Evolutionary conservation across 345 rosid species (phyloP), one percentile per base, ranked within the genome.

Genomic region (Alliaria petiolata): DNA sequence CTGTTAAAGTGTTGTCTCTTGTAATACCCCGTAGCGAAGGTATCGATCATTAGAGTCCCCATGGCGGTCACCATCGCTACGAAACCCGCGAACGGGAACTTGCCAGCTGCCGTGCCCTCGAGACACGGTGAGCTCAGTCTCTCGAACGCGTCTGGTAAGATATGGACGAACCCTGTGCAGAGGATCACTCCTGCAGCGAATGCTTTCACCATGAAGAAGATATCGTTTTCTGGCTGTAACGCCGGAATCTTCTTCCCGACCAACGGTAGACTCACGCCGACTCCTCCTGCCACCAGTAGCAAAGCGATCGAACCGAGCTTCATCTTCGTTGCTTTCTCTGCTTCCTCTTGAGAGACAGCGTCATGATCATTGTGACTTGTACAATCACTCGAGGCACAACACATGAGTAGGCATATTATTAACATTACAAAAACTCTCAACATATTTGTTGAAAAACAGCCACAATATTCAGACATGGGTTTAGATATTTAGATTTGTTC

Each of bases 161-260:
- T 70, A 70, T 84, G 87, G 22, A 84, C 76, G 7, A 84, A 76
- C 0, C 79, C 85, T 0, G 87, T 84, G 20, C 83, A 75, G 2
- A 82, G 65, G n/a, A 84, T 84, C 39, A 84, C 86, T 1, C 88
- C 86, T 13, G 74, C 88, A 0, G 86, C 85, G 7, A 81, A 82
- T 8, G 88, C 83, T 63, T 82, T 85, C 43, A 82, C 70, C 62
- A 83, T 36, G 43, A 84, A 82, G 70, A 82, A 82, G 0, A 78
- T 47, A 42, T 78, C 64, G 11, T 74, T 79, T 15, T 76, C 83
- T 8, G 86, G 80, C 22, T 65, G 71, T 47, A 74, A 62, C 49
- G 78, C 74, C 17, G 75, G 79, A 6, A 78, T 67, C 65, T 47
- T 78, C 16, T 72, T 72, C 16, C 74, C 81, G 7, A 72, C n/a